Evolutionary conservation across 768 basidiomycete genomes (phyloP), one percentile per base, ranked within the genome.

Genomic region (Leccinum disarticulatum): DNA sequence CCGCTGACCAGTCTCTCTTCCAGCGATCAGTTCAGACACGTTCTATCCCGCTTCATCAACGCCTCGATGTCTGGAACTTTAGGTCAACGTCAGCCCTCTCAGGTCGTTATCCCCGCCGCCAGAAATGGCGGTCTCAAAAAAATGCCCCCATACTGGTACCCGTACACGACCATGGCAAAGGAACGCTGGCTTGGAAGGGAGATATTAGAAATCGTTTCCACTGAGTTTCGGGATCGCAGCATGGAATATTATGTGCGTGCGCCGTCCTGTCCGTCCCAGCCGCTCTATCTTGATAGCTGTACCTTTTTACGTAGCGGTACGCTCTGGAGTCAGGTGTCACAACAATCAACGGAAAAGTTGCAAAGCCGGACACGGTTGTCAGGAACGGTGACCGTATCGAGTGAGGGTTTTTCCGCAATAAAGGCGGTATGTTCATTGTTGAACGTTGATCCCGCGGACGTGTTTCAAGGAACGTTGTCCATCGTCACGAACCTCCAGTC

Each of bases 401-500:
- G 93, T 93, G 62, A 62, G 89, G 80, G 0, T 55, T 41, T 60
- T 17, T 22, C 62, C 54, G 60, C 38, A 56, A 46, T 58, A 51
- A 51, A 8, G 0, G 46, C 36, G n/a, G 31, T 6, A 36, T 19
- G 2, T 33, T 41, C 31, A 41, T 55, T 48, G 57, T 53, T 33
- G 50, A 64, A 49, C 43, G 57, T 53, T 33, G 50, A 64, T 52
- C 47, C 50, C 38, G 2, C 6, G 14, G 6, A 36, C 10, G 5
- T 58, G 28, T 36, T 54, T 48, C 51, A 66, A 95, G 93, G 69
- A 97, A 98, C 68, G 82, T 95, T 14, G 93, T 95, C 14, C 93
- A 95, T 73, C 82, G 94, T n/a, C 97, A 99, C 70, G 97, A 99
- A 74, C 97, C 97, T 6, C 94, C 97, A 3, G 88, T 99, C 4